phyloP scores from a whole-genome alignment of 1,284 basidiomycete genomes.

The Fistulinella cinereoalba region DNA sequence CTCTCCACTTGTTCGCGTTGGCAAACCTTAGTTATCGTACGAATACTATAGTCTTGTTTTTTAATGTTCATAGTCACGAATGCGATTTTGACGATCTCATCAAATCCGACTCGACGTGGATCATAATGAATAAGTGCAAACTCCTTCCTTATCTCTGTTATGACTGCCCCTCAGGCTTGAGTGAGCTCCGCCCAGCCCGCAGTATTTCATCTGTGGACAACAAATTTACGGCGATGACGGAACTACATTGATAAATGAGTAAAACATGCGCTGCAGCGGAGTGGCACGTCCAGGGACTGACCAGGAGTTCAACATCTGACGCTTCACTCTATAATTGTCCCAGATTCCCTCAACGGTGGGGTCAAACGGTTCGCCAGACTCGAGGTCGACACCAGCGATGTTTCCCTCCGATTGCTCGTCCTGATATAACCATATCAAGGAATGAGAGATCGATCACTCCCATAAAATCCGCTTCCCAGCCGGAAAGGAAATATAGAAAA shows the following conservation, averaged over 20 bases:
- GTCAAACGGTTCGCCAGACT: conserved; percentile 95
- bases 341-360: conserved; percentile 94
- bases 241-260: conserved; percentile 49
- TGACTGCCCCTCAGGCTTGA: conserved; percentile 76
- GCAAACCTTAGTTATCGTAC: conserved; percentile 23
- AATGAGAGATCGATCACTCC: too few relatives aligned
- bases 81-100: conserved; percentile 12
- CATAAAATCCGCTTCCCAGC: too few relatives aligned
- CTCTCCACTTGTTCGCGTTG: conserved; percentile 8
- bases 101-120: conserved; percentile 14
- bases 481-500: conserved; percentile 11
- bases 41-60: conserved; percentile 29
- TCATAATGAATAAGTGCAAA: conserved; percentile 21
- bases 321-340: conserved; percentile 99
- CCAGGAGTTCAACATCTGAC: conserved; percentile 98
- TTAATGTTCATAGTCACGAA: conserved; percentile 35
- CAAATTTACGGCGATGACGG: conserved; percentile 96
- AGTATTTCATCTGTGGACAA: conserved; percentile 95
- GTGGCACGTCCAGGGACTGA: conserved; percentile 39
- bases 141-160: conserved; percentile 31
- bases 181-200: conserved; percentile 87
- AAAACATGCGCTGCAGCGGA: conserved; percentile 19
- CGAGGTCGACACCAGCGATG: conserved; percentile 86
- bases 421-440: conserved; percentile 36
- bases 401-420: conserved; percentile 94